Evolutionary conservation across 805 yeast genomes (phyloP), one percentile per base, ranked within the genome.

Genomic region (Candida sonorensis): DNA sequence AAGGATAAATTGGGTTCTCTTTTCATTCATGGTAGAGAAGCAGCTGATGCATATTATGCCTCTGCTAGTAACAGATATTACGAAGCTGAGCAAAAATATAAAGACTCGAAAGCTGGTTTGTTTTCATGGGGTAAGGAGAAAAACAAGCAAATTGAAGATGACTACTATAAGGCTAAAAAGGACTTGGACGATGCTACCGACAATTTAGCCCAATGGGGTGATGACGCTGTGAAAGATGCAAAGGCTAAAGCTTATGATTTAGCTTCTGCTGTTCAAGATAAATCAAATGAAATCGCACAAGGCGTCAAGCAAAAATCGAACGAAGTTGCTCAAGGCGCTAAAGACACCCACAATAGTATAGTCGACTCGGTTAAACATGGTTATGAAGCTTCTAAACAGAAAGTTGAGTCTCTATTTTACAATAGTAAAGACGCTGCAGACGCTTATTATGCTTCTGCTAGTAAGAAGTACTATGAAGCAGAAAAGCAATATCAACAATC

Each of bases 51-150:
- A 2, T 36, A 51, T 3, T 57, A 55, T 27, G 47, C 45, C 12
- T 40, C 41, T 10, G 60, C 62, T 1, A 27, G 37, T 26, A 32
- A 36, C 12, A 42, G 46, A 12, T 35, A 44, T 4, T 50, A 51
- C 10, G 63, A 56, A 23, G 58, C 58, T 4, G 52, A 57, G 34
- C 45, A 53, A 27, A 51, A 61, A 19, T 50, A 61, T 10, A 52
- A 55, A 7, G 42, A 55, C 5, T 46, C 53, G 14, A 46, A 58
- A 24, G 45, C 46, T 15, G 50, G 55, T 15, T 63, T 71, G 69
- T 57, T 55, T 39, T 36, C 48, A 7, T 62, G 65, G 60, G 64
- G 67, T 13, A 48, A 55, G 26, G 17, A 54, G 17, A 56, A 62
- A 50, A 50, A 58, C 28, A 50, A 56, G 30, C 63, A 63, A 24